A percentile compares a stretch with the other conserved stretches of the same genome.
Conservation (phyloP, 306 rosid species). For the Quercus engelmannii region DNA sequence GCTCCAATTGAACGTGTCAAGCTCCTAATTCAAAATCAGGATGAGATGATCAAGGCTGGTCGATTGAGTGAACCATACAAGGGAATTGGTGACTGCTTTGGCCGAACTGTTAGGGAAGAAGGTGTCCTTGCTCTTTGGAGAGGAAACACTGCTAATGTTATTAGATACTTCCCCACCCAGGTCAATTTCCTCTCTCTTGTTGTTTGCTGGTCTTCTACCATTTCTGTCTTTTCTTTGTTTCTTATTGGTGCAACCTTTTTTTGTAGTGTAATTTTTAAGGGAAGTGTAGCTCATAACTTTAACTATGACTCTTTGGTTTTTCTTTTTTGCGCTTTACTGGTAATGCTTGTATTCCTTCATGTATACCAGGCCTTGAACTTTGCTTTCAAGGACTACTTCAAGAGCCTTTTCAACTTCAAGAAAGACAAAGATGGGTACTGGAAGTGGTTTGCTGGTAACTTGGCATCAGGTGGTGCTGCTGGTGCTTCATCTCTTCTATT, state of each 20-base stretch:
- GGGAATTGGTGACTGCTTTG: constrained; percentile 81
- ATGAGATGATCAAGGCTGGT: constrained; percentile 78
- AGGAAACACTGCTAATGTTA: constrained; percentile 91
- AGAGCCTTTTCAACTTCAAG: constrained; percentile 83
- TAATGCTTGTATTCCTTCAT: neutral
- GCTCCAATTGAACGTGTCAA: constrained; percentile 91
- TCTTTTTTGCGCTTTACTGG: neutral
- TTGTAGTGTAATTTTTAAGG: neutral
- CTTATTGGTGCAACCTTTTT: neutral
- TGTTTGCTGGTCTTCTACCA: neutral
- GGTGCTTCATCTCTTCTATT: constrained; percentile 83
- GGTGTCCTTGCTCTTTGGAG: constrained; percentile 80
- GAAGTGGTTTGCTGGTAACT: constrained; percentile 95
- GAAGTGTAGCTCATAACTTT: neutral
- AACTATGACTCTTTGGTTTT: neutral
- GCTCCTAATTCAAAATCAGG: constrained; percentile 81
- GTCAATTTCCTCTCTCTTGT: constrained; percentile 31
- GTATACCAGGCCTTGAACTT: constrained; percentile 73
- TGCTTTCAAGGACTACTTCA: constrained; percentile 93
- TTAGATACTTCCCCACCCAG: constrained; percentile 93
- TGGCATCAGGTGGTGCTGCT: constrained; percentile 91
- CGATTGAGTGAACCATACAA: constrained; percentile 81
- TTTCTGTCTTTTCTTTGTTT: neutral
- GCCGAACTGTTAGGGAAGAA: constrained; percentile 77
- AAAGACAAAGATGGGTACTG: constrained; percentile 86